Percentiles rank a stretch among this genome's conserved stretches.
These are phyloP conservation scores for Niebla homalea DNA, from an alignment of 495 filamentous ascomycete species.

Conservation along the genomic window DNA sequence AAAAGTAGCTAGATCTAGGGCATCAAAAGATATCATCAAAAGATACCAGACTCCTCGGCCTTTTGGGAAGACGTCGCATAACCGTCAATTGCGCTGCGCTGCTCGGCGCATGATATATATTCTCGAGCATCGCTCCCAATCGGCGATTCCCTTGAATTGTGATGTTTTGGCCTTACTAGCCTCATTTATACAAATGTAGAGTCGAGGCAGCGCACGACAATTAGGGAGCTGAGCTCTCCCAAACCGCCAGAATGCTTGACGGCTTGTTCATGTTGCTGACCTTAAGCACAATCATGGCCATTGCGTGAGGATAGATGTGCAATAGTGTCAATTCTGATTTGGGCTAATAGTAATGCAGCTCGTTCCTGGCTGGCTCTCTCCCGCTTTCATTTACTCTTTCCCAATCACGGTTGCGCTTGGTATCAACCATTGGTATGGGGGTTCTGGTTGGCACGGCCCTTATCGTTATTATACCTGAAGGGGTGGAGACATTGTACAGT, in stretches of 20 bases:
- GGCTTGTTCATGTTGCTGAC: slow-evolving; percentile 77
- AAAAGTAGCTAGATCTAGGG: no score
- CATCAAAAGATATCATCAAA: no score
- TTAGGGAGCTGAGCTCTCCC: not conserved
- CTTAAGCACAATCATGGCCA: slow-evolving; percentile 82
- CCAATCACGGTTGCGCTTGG: slow-evolving; percentile 73
- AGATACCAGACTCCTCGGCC: no score
- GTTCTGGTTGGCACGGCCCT: slow-evolving; percentile 88
- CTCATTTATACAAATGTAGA: no score
- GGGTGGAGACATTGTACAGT: slow-evolving; percentile 79
- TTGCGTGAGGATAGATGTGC: slow-evolving; percentile 52
- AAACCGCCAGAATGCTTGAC: slow-evolving; percentile 37
- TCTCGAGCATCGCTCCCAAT: no score
- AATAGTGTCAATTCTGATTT: slow-evolving; percentile 19
- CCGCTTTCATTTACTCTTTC: slow-evolving; percentile 83
- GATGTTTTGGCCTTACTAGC: no score
- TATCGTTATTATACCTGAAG: slow-evolving; percentile 95
- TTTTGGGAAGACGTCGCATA: no score
- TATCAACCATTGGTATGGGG: slow-evolving; percentile 87
- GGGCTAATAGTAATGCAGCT: slow-evolving; percentile 40
- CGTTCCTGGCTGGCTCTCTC: slow-evolving; percentile 86
- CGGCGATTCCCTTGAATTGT: no score
- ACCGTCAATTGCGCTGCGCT: no score
- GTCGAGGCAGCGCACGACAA: no score
- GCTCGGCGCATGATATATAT: no score